Conservation (phyloP, 352 stramenopile species). For the Phytopythium litorale region DNA sequence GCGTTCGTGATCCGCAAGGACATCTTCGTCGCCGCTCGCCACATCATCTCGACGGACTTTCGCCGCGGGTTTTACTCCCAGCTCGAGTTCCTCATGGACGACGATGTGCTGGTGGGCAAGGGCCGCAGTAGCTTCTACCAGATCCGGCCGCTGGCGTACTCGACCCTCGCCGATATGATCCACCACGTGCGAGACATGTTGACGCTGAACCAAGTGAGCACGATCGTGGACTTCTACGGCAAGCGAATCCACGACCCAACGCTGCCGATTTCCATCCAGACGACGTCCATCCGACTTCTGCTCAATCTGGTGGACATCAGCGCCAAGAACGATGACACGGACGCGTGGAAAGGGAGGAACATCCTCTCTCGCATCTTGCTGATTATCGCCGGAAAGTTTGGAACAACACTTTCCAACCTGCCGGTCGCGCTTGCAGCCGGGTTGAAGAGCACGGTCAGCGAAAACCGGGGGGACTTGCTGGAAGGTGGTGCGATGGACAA, state of each 20-base stretch:
- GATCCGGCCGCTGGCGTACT: slow-evolving; percentile 95
- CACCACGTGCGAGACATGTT: slow-evolving; percentile 95
- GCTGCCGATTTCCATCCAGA: slow-evolving; percentile 95
- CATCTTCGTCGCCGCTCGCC: slow-evolving; percentile 93
- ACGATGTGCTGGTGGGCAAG: slow-evolving; percentile 92
- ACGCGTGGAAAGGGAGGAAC: slow-evolving; percentile 85
- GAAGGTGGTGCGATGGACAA: slow-evolving; percentile 88
- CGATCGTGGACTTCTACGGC: slow-evolving; percentile 93
- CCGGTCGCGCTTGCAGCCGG: slow-evolving; percentile 60
- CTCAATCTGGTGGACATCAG: slow-evolving; percentile 97
- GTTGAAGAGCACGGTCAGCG: slow-evolving; percentile 30
- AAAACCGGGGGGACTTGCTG: slow-evolving; percentile 60
- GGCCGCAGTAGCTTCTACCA: slow-evolving; percentile 80
- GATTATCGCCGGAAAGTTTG: slow-evolving; percentile 95
- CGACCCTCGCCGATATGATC: slow-evolving; percentile 97
- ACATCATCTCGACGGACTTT: slow-evolving; percentile 98
- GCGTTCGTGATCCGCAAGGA: slow-evolving; percentile 95
- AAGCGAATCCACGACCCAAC: slow-evolving; percentile 92
- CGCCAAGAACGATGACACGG: slow-evolving; percentile 92
- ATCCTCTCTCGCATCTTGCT: slow-evolving; percentile 90
- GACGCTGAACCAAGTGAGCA: slow-evolving; percentile 93
- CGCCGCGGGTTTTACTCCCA: slow-evolving; percentile 95
- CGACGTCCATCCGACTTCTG: slow-evolving; percentile 93
- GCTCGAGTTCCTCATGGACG: slow-evolving; percentile 94
- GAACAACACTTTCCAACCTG: slow-evolving; percentile 77